Conservation (phyloP, 2,329 filamentous ascomycete species). For the Scedosporium dehoogii region DNA sequence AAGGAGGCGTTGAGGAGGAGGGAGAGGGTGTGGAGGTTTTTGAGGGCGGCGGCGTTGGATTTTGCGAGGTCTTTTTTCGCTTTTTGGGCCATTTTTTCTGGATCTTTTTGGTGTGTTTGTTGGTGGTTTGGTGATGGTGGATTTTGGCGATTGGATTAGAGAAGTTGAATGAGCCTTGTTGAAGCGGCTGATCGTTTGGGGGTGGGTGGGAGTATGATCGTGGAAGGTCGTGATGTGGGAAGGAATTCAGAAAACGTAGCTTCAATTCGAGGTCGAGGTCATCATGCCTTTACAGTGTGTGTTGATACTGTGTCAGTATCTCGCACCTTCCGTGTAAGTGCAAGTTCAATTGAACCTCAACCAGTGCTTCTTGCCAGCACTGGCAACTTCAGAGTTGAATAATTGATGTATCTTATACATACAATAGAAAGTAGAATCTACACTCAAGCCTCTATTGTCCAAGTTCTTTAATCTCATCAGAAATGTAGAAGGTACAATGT, state of each 20-base stretch:
- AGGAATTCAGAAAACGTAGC: background rate
- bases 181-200: no score
- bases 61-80: conserved; percentile 60
- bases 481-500: no score
- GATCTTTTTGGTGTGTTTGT: no score
- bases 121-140: background rate
- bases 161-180: background rate
- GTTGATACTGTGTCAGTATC: background rate
- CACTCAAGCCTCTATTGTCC: no score
- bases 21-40: conserved; percentile 71
- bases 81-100: conserved; percentile 46
- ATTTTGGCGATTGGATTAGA: background rate
- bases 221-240: background rate
- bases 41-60: conserved; percentile 67
- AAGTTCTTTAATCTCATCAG: no score
- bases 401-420: no score
- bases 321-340: background rate
- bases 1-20: conserved; percentile 64
- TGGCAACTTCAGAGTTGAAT: no score
- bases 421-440: no score
- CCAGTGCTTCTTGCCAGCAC: no score
- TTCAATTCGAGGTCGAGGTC: background rate
- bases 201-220: no score
- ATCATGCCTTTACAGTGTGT: background rate
- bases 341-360: no score